Base-by-base conservation (phyloP, 306 rosid genomes). In the Quillaja saponaria region DNA sequence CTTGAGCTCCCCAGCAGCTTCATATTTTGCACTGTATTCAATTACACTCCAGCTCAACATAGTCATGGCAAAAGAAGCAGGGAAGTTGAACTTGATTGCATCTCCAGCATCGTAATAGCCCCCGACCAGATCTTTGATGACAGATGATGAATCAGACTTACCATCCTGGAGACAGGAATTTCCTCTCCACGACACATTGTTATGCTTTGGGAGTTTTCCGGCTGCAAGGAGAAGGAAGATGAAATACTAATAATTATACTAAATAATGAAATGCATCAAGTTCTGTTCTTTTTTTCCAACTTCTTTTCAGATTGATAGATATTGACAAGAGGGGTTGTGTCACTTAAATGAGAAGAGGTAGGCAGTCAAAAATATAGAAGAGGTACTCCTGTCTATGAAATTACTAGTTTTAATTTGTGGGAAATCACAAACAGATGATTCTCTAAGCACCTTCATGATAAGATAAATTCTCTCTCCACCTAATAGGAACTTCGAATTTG, bases 11-110 rank as follows among this genome's bases (percentile, higher is more conserved):
- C 99, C 96, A 14, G 82, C 86, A 52, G 97, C 99, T 60, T 94
- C 95, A 47, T 89, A 94, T 68, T 89, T 94, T 4, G 87, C 84
- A 37, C 91, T 94, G 66, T 94, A 94, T 67, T 94, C 99, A 31
- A 94, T 94, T 1, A 94, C 99, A 25, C 97, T 94, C 99, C 99
- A 94, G 66, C 99, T 94, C 78, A 94, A 71, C 97, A 94, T 78
- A 61, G 97, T 83, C 78, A 94, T 76, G 49, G 99, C 66, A 63
- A 87, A 94, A 3, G 99, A 77, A 52, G 48, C 46, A 8, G 99
- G 99, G 31, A 89, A 94, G 71, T 94, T 62, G 80, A 94, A 94
- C 86, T 94, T 94, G 73, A 94, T 94, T 8, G 97, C 96, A 71
- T 94, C 97, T 8, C 99, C 99, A 25, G 99, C 99, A 71, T 94